Evolutionary conservation across 2,329 filamentous ascomycete genomes (phyloP), one percentile per base, ranked within the genome.

Genomic region (Arthrobotrys musiformis): DNA sequence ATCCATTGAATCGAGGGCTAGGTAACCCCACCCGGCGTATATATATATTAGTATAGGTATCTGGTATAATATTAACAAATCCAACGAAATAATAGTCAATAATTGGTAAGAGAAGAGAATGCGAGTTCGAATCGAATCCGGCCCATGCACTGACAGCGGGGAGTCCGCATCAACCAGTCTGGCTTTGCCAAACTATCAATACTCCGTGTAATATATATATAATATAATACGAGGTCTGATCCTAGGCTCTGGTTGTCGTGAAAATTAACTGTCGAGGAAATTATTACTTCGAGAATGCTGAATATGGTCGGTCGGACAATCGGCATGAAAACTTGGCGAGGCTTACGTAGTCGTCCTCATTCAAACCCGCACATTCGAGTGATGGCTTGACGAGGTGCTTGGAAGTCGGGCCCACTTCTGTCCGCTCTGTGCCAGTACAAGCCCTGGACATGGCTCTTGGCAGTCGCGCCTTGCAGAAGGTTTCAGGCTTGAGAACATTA

Each of bases 391-490:
- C 17, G 4, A n/a, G n/a, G n/a, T 58, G 33, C 54, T 33, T 40
- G 54, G 33, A 37, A 24, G 19, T 58, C 54, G 54, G 54, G 54
- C 54, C 54, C 54, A 58, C 54, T 40, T 40, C 33, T 9, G 54
- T n/a, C 54, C 54, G 54, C 19, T 40, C 54, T 33, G 33, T 19
- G 30, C 52, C 52, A 58, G 30, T 54, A 19, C 13, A 15, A 50
- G 46, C 46, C 46, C 46, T 50, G 46, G 15, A 15, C 46, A 17
- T 4, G 35, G 30, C 30, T 58, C 54, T 58, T 58, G 54, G 54
- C 54, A 26, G 54, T 40, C 54, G 19, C 54, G 54, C 54, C 54
- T 58, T 58, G 54, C 54, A 58, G 54, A 58, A 37, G 33, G 52
- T 54, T 54, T 54, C 26, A n/a, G 50, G 26, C 28, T 56, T 28